Conservation (phyloP, 2,329 filamentous ascomycete genomes). For the Leptographium wingfieldii region DNA sequence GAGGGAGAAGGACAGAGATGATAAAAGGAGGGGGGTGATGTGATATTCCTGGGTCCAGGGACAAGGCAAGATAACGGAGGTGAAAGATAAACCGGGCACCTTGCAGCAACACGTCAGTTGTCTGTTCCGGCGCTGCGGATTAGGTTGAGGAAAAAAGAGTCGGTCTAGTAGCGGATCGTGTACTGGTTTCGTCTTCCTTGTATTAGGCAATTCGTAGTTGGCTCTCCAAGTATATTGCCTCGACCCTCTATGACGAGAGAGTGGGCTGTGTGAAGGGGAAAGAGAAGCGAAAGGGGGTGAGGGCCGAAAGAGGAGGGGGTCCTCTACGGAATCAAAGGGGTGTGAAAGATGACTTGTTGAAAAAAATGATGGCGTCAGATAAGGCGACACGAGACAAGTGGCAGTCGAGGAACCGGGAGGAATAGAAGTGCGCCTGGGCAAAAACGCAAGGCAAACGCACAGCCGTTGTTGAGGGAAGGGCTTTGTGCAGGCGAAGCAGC, state of each 20-base stretch:
- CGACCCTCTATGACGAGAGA: background rate
- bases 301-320: background rate
- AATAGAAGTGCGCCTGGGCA: background rate
- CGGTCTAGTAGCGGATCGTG: slow-evolving; percentile 1
- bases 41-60: background rate
- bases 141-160: background rate
- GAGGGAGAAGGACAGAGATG: background rate
- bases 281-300: background rate
- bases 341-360: background rate
- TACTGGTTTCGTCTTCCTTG: background rate
- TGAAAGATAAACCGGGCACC: background rate
- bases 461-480: background rate
- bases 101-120: background rate
- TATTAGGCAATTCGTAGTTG: background rate
- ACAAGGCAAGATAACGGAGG: background rate
- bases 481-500: background rate
- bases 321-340: background rate
- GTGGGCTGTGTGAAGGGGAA: background rate
- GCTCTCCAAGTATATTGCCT: background rate
- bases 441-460: too few species aligned
- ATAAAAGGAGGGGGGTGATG: background rate
- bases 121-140: background rate
- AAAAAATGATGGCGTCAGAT: slow-evolving; percentile 12
- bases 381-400: slow-evolving; percentile 3
- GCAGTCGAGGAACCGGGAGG: background rate